These are phyloP conservation scores for Salvia splendens DNA, from an alignment of 257 asterid genomes.

Conservation along the genomic window DNA sequence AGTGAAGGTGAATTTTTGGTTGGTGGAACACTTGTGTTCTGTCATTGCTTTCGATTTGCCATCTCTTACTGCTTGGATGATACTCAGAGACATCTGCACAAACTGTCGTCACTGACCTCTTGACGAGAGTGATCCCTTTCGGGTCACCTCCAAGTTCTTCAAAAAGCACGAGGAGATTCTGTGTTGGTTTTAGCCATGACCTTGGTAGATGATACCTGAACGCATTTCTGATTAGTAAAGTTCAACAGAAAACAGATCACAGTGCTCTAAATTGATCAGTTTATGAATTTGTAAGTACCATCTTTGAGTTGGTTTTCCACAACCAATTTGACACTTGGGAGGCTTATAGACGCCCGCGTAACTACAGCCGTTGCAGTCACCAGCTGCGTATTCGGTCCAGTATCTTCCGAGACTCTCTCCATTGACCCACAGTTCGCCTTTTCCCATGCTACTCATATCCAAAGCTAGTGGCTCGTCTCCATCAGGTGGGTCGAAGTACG, in stretches of 20 bases:
- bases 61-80: slow-evolving; percentile 74
- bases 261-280: background rate
- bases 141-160: slow-evolving; percentile 99
- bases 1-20: slow-evolving; percentile 74
- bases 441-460: slow-evolving; percentile 96
- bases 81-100: slow-evolving; percentile 81
- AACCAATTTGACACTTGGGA: slow-evolving; percentile 73
- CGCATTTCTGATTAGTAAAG: background rate
- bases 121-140: slow-evolving; percentile 60
- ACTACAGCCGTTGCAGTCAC: slow-evolving; percentile 66
- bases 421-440: slow-evolving; percentile 92
- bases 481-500: slow-evolving; percentile 74
- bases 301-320: slow-evolving; percentile 92
- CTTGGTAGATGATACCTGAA: slow-evolving; percentile 93
- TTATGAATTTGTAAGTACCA: slow-evolving; percentile 44
- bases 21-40: slow-evolving; percentile 52
- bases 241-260: background rate
- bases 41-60: slow-evolving; percentile 73
- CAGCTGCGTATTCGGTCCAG: slow-evolving; percentile 77
- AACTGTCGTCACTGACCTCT: slow-evolving; percentile 73
- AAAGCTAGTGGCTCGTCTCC: slow-evolving; percentile 91
- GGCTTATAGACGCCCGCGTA: slow-evolving; percentile 71
- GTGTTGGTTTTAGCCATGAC: slow-evolving; percentile 80
- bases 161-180: slow-evolving; percentile 74
- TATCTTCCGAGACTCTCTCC: slow-evolving; percentile 91